Base-by-base conservation (phyloP, 1,139 yeast species). In the Suhomyces coccinellae region DNA sequence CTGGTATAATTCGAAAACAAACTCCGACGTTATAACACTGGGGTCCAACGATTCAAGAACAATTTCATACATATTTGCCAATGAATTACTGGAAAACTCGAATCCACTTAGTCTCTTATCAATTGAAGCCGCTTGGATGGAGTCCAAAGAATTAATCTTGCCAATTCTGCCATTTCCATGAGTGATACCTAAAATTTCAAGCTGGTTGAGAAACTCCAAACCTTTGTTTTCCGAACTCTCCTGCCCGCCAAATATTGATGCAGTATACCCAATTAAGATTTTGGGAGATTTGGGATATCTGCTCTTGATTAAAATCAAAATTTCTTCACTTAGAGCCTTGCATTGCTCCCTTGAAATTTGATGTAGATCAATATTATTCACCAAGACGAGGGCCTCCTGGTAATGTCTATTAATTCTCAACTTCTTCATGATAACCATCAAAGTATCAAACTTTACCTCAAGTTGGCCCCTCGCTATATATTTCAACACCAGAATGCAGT, bases 261-360 rank as follows among this genome's bases (percentile, higher is more conserved):
- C 62, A 24, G 65, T 62, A 48, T 74, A 74, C 1, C 77, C 78
- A 7, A 71, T 55, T 11, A 71, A 55, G 3, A 72, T 62, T 36
- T 69, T 63, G 1, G 77, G 75, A 6, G 69, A 62, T 4, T 51
- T 49, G 0, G 67, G 61, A 45, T 59, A 73, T 47, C 66, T 65
- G 8, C 51, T 52, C 22, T 59, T 54, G 42, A 73, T 71, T 22
- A 73, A 53, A 10, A 57, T 49, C 43, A 73, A 55, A 2, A 73
- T 64, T 46, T 73, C 74, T 6, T 59, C 55, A 1, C 58, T 65
- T 36, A 71, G 55, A 10, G 43, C 36, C 2, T 38, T 32, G 28
- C 61, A 53, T 27, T 71, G 63, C 0, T 31, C 24, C 3, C 44
- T 40, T 1, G 50, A 33, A 13, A 72, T 49, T 2, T 46, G 49